Percentiles rank a stretch among this genome's conserved stretches.
phyloP scores from a whole-genome alignment of 768 basidiomycete genomes.

The Psilocybe subaeruginosa region DNA sequence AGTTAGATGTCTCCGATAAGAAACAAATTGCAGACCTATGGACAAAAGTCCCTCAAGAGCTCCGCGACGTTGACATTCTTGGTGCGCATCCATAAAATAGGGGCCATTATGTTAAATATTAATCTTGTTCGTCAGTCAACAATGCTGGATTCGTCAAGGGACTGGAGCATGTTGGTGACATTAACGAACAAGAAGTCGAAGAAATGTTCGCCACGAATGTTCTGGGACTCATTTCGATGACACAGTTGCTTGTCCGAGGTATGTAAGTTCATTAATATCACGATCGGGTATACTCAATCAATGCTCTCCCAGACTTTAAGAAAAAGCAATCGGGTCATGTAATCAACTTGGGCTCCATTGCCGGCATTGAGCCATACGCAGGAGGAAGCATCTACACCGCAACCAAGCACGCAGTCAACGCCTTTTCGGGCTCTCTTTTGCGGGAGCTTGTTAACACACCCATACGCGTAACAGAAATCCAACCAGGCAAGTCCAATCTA shows the following conservation, averaged over 20 bases:
- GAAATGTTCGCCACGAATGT: slow-evolving; percentile 85
- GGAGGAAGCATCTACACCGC: slow-evolving; percentile 95
- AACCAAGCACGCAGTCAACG: slow-evolving; percentile 84
- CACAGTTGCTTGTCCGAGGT: slow-evolving; percentile 74
- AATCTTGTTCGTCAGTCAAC: slow-evolving; percentile 41
- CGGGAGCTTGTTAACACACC: slow-evolving; percentile 91
- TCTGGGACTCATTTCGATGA: slow-evolving; percentile 81
- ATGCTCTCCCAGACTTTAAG: slow-evolving; percentile 65
- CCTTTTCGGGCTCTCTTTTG: slow-evolving; percentile 83
- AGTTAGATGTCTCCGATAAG: slow-evolving; percentile 82
- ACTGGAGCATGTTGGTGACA: slow-evolving; percentile 82
- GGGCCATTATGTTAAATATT: not conserved
- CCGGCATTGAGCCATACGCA: slow-evolving; percentile 84
- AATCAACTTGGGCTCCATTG: slow-evolving; percentile 95
- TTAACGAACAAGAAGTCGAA: slow-evolving; percentile 78
- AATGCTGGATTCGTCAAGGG: slow-evolving; percentile 91
- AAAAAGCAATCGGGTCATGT: slow-evolving; percentile 79
- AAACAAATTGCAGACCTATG: slow-evolving; percentile 68
- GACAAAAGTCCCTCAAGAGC: slow-evolving; percentile 69
- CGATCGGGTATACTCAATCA: not conserved
- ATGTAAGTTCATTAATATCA: slow-evolving; percentile 1
- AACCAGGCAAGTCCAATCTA: slow-evolving; percentile 64
- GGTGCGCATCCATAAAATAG: slow-evolving; percentile 43
- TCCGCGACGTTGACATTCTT: slow-evolving; percentile 80
- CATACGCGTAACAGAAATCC: slow-evolving; percentile 93